phyloP scores from a whole-genome alignment of 2,329 filamentous ascomycete genomes.

The Amauroascus verrucosus region DNA sequence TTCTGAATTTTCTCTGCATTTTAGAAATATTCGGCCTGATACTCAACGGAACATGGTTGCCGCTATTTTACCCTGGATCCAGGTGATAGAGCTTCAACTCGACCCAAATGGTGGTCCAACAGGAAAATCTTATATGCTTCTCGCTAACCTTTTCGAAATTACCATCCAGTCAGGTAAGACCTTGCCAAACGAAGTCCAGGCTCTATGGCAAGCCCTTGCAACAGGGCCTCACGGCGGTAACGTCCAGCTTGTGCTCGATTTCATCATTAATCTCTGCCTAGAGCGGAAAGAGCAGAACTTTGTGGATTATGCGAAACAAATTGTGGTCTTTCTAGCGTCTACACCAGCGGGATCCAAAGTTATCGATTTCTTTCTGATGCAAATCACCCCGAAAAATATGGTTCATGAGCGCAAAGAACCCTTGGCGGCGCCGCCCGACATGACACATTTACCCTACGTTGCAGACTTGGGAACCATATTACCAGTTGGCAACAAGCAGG shows the following conservation, averaged over 20 bases:
- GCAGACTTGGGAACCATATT: constrained; percentile 71
- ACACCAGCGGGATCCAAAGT: constrained; percentile 79
- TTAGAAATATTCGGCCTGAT: constrained; percentile 72
- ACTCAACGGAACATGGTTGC: constrained; percentile 90
- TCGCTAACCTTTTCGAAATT: constrained; percentile 91
- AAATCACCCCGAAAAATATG: constrained; percentile 94
- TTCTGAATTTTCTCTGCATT: constrained; percentile 88
- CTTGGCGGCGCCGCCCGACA: constrained; percentile 56
- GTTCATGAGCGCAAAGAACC: constrained; percentile 74
- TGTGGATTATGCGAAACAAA: constrained; percentile 94
- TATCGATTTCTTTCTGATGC: constrained; percentile 82
- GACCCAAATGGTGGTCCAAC: constrained; percentile 88
- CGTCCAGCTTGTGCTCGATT: constrained; percentile 86
- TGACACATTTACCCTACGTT: constrained; percentile 70
- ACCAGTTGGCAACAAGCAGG: constrained; percentile 81
- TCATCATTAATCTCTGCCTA: constrained; percentile 87
- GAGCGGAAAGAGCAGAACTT: constrained; percentile 96
- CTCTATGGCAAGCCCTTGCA: constrained; percentile 90
- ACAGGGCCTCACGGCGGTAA: constrained; percentile 89
- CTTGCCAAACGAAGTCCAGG: constrained; percentile 92
- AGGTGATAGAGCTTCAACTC: constrained; percentile 81
- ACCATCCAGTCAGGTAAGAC: constrained; percentile 83
- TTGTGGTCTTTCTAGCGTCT: constrained; percentile 89
- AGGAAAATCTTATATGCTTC: constrained; percentile 81
- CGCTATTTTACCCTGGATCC: constrained; percentile 91